Conservation (phyloP, 2,329 filamentous ascomycete genomes). For the Phialophora chinensis region DNA sequence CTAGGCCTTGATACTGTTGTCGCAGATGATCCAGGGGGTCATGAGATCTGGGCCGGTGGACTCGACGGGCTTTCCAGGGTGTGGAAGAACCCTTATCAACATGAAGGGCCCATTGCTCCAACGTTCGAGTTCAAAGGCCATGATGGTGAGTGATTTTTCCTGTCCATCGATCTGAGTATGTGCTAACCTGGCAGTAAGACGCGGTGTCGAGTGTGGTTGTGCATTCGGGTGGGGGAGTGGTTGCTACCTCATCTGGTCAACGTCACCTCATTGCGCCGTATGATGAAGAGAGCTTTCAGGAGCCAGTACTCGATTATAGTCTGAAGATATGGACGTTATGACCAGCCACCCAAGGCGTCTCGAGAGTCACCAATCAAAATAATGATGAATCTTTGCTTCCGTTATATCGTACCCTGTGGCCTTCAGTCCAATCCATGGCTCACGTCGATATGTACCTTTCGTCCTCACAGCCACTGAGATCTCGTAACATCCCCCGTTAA, state of each 20-base stretch:
- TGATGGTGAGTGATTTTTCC: conserved; percentile 46
- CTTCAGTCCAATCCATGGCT: not conserved
- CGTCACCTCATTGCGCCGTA: conserved; percentile 30
- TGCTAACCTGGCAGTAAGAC: conserved; percentile 44
- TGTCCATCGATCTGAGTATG: not conserved
- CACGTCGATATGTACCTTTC: not conserved
- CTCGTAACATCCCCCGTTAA: not conserved
- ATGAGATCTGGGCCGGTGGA: conserved; percentile 66
- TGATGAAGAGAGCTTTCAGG: conserved; percentile 34
- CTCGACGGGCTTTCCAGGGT: conserved; percentile 60
- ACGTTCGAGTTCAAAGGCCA: conserved; percentile 54
- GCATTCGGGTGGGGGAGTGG: conserved; percentile 54
- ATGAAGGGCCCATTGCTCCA: conserved; percentile 50
- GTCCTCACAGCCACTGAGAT: not conserved
- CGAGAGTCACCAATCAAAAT: not conserved
- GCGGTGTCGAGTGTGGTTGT: conserved; percentile 53
- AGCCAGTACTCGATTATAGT: conserved; percentile 17
- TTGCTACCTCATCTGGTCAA: conserved; percentile 59
- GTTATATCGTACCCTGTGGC: not conserved
- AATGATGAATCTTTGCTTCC: not conserved
- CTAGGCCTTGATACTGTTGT: conserved; percentile 61
- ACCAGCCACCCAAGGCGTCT: not conserved
- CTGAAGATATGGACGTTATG: conserved; percentile 36
- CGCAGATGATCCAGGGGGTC: conserved; percentile 44
- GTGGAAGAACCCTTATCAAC: conserved; percentile 55